Evolutionary conservation across 2,329 filamentous ascomycete species (phyloP), one percentile per base, ranked within the genome.

Genomic region (Paraconiothyrium brasiliense): DNA sequence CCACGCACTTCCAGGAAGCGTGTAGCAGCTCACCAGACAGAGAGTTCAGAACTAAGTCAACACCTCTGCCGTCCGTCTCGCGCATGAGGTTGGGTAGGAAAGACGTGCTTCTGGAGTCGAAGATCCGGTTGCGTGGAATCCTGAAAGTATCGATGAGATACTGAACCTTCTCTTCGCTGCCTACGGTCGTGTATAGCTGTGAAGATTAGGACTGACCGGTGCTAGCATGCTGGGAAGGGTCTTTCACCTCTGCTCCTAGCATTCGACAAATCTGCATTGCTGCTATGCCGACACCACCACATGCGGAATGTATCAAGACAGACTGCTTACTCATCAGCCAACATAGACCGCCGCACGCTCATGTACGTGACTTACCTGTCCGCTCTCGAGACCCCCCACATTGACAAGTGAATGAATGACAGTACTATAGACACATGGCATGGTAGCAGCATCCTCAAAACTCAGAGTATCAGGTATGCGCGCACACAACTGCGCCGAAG

Each of bases 1-100:
- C 81, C 1, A 85, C 72, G 44, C 80, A 83, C 8, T 75, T 64
- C 82, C 81, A 85, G 0, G 77, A 81, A 0, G 77, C 76, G n/a
- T 59, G 44, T 1, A 71, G 58, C 6, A 64, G 41, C 11, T 75
- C 68, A 10, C 72, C 71, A 2, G 63, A 43, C 1, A 76, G 60
- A 3, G 63, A 64, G 59, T 78, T 76, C 27, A 78, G 60, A 4
- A 75, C 61, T 4, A 76, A 64, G 59, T 78, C 73, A 4, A 77
- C 72, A 14, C 76, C 76, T 8, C 52, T 27, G 34, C 60, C 63
- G 0, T 65, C 46, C 0, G 75, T 78, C 24, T 58, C 52, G 3
- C 59, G 46, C 56, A 61, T 44, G 16, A 77, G 48, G 7, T 48
- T 68, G 3, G 47, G 48, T 3, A 48, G 61, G 52, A 78, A 78